Evolutionary conservation across 176 grass and related monocot genomes (phyloP), one percentile per base, ranked within the genome.

Genomic region (Rhipidocladum racemiflorum): DNA sequence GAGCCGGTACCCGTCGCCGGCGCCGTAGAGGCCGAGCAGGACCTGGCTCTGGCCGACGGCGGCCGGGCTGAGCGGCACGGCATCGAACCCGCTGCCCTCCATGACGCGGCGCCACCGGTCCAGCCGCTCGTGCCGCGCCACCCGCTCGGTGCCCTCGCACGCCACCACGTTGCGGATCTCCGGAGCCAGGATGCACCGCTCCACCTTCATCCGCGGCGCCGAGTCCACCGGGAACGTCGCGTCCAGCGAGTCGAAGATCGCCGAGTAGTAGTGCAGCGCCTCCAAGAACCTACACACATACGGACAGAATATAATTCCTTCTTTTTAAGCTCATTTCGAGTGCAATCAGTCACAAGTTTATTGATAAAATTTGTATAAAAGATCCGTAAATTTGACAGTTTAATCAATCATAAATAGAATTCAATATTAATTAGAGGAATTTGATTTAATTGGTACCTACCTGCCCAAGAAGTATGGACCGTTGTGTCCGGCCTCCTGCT

Each of bases 191-290:
- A 97, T 88, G 70, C 88, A 88, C 57, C 89, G 81, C 78, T 97
- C 95, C 11, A 94, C 92, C 69, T 87, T 71, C 57, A 90, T 90
- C 65, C 88, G 55, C 17, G 75, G 77, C 28, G 86, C 73, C 12
- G 89, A 86, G 81, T 91, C 79, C 43, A 88, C 23, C 40, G 89
- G 59, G 30, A 73, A 78, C 16, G 81, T 83, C 53, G 83, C 95
- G 62, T 97, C 92, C 8, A 97, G 70, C 16, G 95, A 97, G 56
- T 97, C 95, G 71, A 97, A 97, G 81, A 97, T 88, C 6, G 95
- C 91, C 5, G 95, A 97, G 78, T 94, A 97, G 84, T 97, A 97
- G 75, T 92, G 91, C 45, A 97, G 25, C 0, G 95, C 95, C 71
- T 97, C 92, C 3, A 94, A 76, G 82, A 97, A 97, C 77, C 95